Percentiles rank a stretch among this genome's conserved stretches.
phyloP scores from a whole-genome alignment of 371 early-diverging fungal genomes.

The Syncephalis plumigaleata region DNA sequence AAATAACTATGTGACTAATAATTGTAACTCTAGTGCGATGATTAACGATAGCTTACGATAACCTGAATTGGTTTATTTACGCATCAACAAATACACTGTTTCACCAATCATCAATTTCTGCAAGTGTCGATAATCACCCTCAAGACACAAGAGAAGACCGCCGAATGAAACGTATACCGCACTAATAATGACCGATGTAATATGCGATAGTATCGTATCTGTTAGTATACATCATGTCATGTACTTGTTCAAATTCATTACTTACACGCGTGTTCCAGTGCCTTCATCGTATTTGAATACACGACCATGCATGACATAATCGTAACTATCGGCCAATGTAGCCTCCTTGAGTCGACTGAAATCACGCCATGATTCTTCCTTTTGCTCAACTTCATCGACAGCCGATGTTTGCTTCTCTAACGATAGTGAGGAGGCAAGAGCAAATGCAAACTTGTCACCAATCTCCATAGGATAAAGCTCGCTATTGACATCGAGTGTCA shows the following conservation, averaged over 20 bases:
- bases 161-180: conserved; percentile 84
- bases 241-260: too few relatives aligned
- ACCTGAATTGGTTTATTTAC: conserved; percentile 42
- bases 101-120: conserved; percentile 71
- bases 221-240: too few relatives aligned
- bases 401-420: conserved; percentile 14
- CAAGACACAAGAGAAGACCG: conserved; percentile 79
- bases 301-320: conserved; percentile 95
- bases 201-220: too few relatives aligned
- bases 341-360: conserved; percentile 35
- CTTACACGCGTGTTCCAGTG: conserved; percentile 3
- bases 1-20: too few relatives aligned
- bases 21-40: too few relatives aligned
- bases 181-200: conserved; percentile 17
- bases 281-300: conserved; percentile 83
- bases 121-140: conserved; percentile 72
- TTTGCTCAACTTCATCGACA: conserved; percentile 13
- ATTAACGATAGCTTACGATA: too few relatives aligned
- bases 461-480: conserved; percentile 79
- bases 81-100: conserved; percentile 73
- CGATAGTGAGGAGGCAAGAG: conserved; percentile 61
- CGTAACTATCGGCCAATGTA: conserved; percentile 83
- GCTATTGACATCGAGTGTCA: conserved; percentile 80
- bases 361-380: conserved; percentile 40
- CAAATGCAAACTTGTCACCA: conserved; percentile 68